These are phyloP conservation scores for Starmerella khaoyaiensis DNA, from an alignment of 805 yeast species.

Conservation along the genomic window DNA sequence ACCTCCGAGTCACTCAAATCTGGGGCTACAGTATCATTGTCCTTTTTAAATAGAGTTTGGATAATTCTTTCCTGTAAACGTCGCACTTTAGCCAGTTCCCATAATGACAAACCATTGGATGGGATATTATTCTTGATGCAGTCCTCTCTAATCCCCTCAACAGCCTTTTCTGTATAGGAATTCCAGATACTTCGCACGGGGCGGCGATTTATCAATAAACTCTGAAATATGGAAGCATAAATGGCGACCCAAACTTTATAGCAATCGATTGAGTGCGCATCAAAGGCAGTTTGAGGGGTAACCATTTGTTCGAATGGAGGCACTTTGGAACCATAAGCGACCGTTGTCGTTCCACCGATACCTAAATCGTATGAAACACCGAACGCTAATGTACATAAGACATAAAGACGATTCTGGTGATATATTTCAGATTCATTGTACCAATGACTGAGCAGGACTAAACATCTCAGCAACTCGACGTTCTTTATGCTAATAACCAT, in stretches of 20 bases:
- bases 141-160: slow-evolving; percentile 30
- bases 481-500: slow-evolving; percentile 59
- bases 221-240: slow-evolving; percentile 16
- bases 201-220: slow-evolving; percentile 48
- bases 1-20: slow-evolving; percentile 29
- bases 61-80: slow-evolving; percentile 41
- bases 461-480: slow-evolving; percentile 49
- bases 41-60: slow-evolving; percentile 28
- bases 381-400: slow-evolving; percentile 51
- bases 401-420: slow-evolving; percentile 63
- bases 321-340: slow-evolving; percentile 21
- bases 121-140: not conserved
- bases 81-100: slow-evolving; percentile 41
- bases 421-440: slow-evolving; percentile 74
- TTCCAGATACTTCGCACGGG: slow-evolving; percentile 36
- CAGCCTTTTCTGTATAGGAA: slow-evolving; percentile 50
- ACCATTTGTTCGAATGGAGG: slow-evolving; percentile 25
- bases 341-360: slow-evolving; percentile 34
- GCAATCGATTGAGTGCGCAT: slow-evolving; percentile 35
- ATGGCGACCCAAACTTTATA: slow-evolving; percentile 34
- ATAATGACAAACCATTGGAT: slow-evolving; percentile 15
- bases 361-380: slow-evolving; percentile 68
- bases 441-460: slow-evolving; percentile 58
- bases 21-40: slow-evolving; percentile 31
- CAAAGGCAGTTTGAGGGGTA: slow-evolving; percentile 31